These are phyloP conservation scores for Sugiyamaella floridensis DNA, from an alignment of 805 yeast genomes.

Conservation along the genomic window DNA sequence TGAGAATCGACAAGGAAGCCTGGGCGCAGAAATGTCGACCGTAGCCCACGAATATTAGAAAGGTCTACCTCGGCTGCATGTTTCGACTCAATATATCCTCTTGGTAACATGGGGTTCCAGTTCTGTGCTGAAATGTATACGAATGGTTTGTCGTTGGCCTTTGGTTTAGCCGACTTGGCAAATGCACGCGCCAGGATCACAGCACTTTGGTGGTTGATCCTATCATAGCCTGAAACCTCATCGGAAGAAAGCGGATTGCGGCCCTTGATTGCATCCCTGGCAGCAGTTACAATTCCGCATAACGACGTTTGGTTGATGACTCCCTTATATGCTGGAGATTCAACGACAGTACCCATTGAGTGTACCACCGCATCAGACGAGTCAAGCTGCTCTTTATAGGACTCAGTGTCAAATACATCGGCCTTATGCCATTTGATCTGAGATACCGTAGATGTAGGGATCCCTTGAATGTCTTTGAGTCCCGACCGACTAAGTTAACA, in stretches of 20 bases:
- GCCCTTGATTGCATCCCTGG: conserved; percentile 34
- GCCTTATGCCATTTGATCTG: conserved; percentile 62
- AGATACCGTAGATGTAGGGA: conserved; percentile 35
- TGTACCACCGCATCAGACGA: conserved; percentile 68
- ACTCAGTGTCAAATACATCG: conserved; percentile 57
- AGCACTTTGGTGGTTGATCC: conserved; percentile 66
- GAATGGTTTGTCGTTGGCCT: conserved; percentile 33
- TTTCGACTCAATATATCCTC: conserved; percentile 67
- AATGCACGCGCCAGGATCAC: conserved; percentile 53
- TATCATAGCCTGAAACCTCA: conserved; percentile 47
- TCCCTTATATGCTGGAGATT: conserved; percentile 59
- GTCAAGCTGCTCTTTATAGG: conserved; percentile 43
- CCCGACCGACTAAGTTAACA: conserved; percentile 39
- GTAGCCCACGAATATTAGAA: conserved; percentile 38
- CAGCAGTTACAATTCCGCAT: conserved; percentile 9
- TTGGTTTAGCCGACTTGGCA: conserved; percentile 13
- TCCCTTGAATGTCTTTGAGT: conserved; percentile 28
- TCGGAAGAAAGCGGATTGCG: conserved; percentile 46
- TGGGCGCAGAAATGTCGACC: conserved; percentile 67
- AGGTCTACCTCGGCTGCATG: conserved; percentile 66
- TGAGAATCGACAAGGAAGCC: conserved; percentile 67
- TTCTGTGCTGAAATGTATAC: conserved; percentile 79
- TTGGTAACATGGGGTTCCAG: conserved; percentile 60
- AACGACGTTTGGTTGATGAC: conserved; percentile 21
- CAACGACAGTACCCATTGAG: conserved; percentile 70